Percentiles rank a stretch among this genome's conserved stretches.
Conservation (phyloP, 371 early-diverging fungal genomes). For the Capniomyces stellatus region DNA sequence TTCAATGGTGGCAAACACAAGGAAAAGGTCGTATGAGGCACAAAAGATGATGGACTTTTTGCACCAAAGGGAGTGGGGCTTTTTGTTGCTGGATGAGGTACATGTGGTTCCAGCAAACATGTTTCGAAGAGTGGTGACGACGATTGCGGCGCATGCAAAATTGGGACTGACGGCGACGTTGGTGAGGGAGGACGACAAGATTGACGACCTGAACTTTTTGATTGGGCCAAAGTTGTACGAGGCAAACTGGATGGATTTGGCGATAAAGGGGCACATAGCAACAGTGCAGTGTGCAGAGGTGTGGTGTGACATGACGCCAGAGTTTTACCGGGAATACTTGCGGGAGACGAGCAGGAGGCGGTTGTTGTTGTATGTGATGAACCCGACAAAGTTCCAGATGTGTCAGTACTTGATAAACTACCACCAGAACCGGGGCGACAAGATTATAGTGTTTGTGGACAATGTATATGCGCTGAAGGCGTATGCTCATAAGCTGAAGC, state of each 20-base stretch:
- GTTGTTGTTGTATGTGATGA: constrained; percentile 89
- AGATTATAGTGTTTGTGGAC: constrained; percentile 99
- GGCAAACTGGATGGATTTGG: constrained; percentile 99
- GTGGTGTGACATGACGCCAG: constrained; percentile 98
- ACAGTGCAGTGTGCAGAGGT: constrained; percentile 98
- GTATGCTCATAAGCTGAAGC: constrained; percentile 81
- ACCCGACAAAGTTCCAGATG: constrained; percentile 96
- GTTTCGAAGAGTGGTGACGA: constrained; percentile 93
- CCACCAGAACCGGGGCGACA: constrained; percentile 95
- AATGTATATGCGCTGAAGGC: constrained; percentile 90
- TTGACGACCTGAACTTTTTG: constrained; percentile 96
- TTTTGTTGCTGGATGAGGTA: constrained; percentile 97
- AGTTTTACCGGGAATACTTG: constrained; percentile 94
- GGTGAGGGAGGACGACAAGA: constrained; percentile 99
- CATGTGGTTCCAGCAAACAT: constrained; percentile 99
- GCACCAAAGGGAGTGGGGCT: constrained; percentile 91
- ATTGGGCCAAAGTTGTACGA: constrained; percentile 99
- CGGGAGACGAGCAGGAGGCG: constrained; percentile 53
- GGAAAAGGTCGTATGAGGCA: constrained; percentile 91
- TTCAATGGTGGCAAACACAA: constrained; percentile 93
- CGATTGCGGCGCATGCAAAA: constrained; percentile 93
- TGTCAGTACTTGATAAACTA: constrained; percentile 94
- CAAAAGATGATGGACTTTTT: constrained; percentile 96
- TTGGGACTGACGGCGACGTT: constrained; percentile 98
- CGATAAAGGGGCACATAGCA: constrained; percentile 96